These are phyloP conservation scores for Penicillium expansum DNA, from an alignment of 2,329 filamentous ascomycete species.

Conservation along the genomic window DNA sequence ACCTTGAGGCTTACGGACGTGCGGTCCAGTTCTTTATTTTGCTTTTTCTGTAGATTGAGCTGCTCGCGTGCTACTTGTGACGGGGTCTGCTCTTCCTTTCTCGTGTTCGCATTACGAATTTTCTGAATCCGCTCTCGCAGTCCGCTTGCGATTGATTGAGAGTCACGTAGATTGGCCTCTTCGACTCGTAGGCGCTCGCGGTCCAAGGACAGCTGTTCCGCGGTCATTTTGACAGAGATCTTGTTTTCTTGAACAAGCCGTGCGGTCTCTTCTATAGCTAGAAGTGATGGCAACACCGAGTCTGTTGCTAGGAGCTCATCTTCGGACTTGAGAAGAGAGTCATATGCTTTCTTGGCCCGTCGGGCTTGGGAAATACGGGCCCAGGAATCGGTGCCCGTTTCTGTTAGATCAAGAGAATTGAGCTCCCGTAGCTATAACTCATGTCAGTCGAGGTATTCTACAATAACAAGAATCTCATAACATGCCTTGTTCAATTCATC, in stretches of 20 bases:
- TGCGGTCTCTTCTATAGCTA: constrained; percentile 68
- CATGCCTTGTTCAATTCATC: constrained; percentile 47
- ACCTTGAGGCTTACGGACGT: constrained; percentile 62
- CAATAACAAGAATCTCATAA: neutral
- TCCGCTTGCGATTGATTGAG: constrained; percentile 45
- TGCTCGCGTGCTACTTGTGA: constrained; percentile 62
- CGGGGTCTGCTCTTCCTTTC: constrained; percentile 57
- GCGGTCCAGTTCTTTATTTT: constrained; percentile 59
- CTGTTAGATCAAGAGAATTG: constrained; percentile 31
- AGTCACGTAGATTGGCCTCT: constrained; percentile 49
- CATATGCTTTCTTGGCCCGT: constrained; percentile 63
- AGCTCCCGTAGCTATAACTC: constrained; percentile 33
- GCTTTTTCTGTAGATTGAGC: constrained; percentile 58
- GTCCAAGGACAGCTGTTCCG: constrained; percentile 40
- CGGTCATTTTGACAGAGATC: constrained; percentile 51
- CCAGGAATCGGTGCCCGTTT: constrained; percentile 29
- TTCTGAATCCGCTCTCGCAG: constrained; percentile 58
- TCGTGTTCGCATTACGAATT: constrained; percentile 57
- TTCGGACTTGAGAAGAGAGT: constrained; percentile 58
- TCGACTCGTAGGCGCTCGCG: constrained; percentile 45
- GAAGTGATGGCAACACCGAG: constrained; percentile 67
- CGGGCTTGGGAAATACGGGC: constrained; percentile 47
- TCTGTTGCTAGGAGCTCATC: constrained; percentile 65
- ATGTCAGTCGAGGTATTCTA: constrained; percentile 13
- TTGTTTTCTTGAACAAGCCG: constrained; percentile 64